phyloP scores from a whole-genome alignment of 2,329 filamentous ascomycete species.

The Phymatotrichopsis omnivora region DNA sequence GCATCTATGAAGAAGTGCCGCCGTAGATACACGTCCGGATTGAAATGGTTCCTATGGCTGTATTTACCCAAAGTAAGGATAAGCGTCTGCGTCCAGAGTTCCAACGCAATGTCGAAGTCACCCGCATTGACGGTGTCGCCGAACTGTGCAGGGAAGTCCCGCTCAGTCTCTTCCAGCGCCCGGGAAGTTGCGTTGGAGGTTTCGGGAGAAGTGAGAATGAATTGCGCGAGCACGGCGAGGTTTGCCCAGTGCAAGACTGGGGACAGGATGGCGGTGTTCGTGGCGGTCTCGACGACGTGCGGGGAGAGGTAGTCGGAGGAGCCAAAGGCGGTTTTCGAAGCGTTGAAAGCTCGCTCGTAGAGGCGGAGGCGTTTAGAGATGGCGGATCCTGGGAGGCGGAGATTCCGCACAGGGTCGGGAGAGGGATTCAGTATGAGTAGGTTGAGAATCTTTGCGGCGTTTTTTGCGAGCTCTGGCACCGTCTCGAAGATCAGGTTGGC shows the following conservation, averaged over 20 bases:
- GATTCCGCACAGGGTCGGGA: constrained; percentile 18
- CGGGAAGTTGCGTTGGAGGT: constrained; percentile 20
- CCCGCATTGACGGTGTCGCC: constrained; percentile 37
- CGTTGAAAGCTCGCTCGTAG: constrained; percentile 17
- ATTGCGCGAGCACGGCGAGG: constrained; percentile 35
- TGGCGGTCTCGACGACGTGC: constrained; percentile 30
- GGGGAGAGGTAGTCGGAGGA: constrained; percentile 35
- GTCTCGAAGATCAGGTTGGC: constrained; percentile 35
- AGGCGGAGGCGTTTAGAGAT: constrained; percentile 13
- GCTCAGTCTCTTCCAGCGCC: constrained; percentile 33
- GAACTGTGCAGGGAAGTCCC: constrained; percentile 34
- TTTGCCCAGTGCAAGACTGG: constrained; percentile 40
- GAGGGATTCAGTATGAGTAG: constrained; percentile 34
- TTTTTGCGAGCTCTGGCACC: constrained; percentile 36
- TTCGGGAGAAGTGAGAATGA: constrained; percentile 34
- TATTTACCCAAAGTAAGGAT: constrained; percentile 38
- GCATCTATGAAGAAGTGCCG: constrained; percentile 23
- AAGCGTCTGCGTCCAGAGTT: constrained; percentile 47
- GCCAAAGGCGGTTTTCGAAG: constrained; percentile 18
- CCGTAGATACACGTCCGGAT: constrained; percentile 32
- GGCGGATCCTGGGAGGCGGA: constrained; percentile 11
- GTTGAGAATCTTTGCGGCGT: constrained; percentile 35
- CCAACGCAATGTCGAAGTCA: constrained; percentile 43
- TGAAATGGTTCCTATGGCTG: constrained; percentile 25
- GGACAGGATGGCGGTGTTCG: constrained; percentile 31